Evolutionary conservation across 257 asterid species (phyloP).

Genomic region (Verbena officinalis): DNA sequence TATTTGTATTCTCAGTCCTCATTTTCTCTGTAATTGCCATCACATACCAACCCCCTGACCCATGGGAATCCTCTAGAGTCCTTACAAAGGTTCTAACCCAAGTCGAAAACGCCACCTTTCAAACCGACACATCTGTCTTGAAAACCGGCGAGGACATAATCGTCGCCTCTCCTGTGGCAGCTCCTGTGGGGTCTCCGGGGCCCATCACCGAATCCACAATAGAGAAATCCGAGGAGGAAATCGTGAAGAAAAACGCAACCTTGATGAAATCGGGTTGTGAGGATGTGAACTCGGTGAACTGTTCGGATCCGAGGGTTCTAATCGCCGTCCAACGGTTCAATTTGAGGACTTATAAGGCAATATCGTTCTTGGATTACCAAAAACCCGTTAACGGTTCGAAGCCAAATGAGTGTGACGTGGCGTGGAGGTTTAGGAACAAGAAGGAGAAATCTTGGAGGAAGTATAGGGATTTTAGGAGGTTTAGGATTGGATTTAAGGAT

Average conservation of each 20-base stretch:
- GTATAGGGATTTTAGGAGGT: constrained; percentile 82
- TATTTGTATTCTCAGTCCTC: constrained; percentile 74
- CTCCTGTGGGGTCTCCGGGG: constrained; percentile 33
- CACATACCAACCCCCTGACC: constrained; percentile 88
- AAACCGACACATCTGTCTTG: constrained; percentile 64
- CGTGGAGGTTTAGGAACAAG: constrained; percentile 80
- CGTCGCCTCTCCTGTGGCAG: constrained; percentile 39
- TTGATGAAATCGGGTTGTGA: constrained; percentile 54
- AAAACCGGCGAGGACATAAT: constrained; percentile 78
- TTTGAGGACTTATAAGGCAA: constrained; percentile 59
- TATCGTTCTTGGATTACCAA: constrained; percentile 61
- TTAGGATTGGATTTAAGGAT: constrained; percentile 55
- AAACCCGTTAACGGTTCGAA: constrained; percentile 64
- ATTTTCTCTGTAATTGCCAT: constrained; percentile 68
- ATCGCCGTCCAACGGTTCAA: constrained; percentile 61
- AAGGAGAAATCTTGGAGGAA: constrained; percentile 82
- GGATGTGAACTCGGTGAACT: constrained; percentile 52
- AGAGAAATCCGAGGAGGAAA: constrained; percentile 56
- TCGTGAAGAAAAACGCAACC: constrained; percentile 41
- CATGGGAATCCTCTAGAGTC: constrained; percentile 85
- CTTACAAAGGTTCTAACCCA: constrained; percentile 61
- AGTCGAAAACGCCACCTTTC: constrained; percentile 71
- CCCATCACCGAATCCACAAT: constrained; percentile 58
- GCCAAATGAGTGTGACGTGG: constrained; percentile 72
- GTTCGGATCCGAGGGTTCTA: constrained; percentile 67